phyloP scores from a whole-genome alignment of 2,329 filamentous ascomycete genomes.

The Colletotrichum theobromicola region DNA sequence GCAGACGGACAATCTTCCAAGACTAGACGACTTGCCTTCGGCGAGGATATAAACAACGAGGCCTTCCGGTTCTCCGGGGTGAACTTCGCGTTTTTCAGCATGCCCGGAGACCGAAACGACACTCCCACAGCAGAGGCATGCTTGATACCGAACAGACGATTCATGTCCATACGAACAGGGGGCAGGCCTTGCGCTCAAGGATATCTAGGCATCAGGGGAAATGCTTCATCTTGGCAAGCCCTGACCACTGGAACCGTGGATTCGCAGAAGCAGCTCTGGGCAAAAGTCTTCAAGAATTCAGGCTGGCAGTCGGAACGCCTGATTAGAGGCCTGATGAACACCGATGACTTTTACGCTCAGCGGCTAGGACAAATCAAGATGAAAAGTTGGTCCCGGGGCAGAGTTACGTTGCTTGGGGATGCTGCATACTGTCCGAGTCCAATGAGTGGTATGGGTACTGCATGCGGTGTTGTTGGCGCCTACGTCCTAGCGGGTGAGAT shows the following conservation, averaged over 20 bases:
- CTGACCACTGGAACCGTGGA: conserved; percentile 22
- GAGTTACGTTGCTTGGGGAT: conserved; percentile 58
- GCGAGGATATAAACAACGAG: conserved; percentile 24
- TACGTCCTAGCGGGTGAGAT: conserved; percentile 64
- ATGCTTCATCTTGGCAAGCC: neutral
- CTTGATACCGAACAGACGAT: conserved; percentile 35
- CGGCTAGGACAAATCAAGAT: conserved; percentile 50
- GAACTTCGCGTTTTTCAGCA: conserved; percentile 31
- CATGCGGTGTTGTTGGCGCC: conserved; percentile 50
- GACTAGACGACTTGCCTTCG: conserved; percentile 43
- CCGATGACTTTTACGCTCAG: conserved; percentile 51
- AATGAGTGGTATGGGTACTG: conserved; percentile 56
- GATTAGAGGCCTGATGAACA: conserved; percentile 41
- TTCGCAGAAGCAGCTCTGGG: conserved; percentile 32
- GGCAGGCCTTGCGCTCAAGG: conserved; percentile 39
- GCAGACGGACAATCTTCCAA: conserved; percentile 59
- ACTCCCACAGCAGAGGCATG: conserved; percentile 36
- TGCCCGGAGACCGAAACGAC: conserved; percentile 31
- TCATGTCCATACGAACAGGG: conserved; percentile 46
- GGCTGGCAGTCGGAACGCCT: conserved; percentile 52
- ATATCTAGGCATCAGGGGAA: conserved; percentile 37
- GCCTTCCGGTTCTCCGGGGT: conserved; percentile 23
- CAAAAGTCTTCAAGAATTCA: conserved; percentile 26
- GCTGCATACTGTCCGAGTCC: conserved; percentile 55
- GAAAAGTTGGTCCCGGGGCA: conserved; percentile 45